Evolutionary conservation across 2,329 filamentous ascomycete genomes (phyloP).

Genomic region (Colletotrichum cereale): DNA sequence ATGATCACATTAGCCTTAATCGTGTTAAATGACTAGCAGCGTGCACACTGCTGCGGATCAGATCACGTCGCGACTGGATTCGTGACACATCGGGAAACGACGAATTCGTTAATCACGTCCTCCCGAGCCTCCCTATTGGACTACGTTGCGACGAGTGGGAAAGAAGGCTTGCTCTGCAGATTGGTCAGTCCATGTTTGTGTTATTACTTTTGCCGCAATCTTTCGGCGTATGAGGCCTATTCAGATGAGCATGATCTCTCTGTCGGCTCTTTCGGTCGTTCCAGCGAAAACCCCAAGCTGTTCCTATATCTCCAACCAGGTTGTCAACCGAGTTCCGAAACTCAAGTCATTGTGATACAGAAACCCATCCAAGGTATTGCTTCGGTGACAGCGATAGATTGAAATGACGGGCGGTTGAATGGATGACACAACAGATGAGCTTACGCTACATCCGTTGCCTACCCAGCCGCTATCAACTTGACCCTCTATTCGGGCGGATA

Average conservation of each 20-base stretch:
- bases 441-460: slow-evolving; percentile 8
- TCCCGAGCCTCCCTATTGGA: slow-evolving; percentile 5
- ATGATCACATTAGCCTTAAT: neutral
- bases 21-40: neutral
- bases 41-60: neutral
- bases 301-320: neutral
- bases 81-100: neutral
- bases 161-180: neutral
- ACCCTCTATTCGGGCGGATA: neutral
- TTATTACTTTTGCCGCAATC: slow-evolving; percentile 19
- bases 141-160: slow-evolving; percentile 15
- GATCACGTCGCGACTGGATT: neutral
- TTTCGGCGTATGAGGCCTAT: neutral
- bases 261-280: neutral
- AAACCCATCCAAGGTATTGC: neutral
- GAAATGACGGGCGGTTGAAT: neutral
- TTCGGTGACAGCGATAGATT: neutral
- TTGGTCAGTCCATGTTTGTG: slow-evolving; percentile 9
- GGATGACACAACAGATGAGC: slow-evolving; percentile 19
- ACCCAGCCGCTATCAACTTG: slow-evolving; percentile 1
- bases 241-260: neutral
- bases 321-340: neutral
- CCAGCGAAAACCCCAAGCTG: neutral
- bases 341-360: neutral
- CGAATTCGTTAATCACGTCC: neutral